Base-by-base conservation (phyloP, 208 protist species). In the Sergeia podlipaevii region DNA sequence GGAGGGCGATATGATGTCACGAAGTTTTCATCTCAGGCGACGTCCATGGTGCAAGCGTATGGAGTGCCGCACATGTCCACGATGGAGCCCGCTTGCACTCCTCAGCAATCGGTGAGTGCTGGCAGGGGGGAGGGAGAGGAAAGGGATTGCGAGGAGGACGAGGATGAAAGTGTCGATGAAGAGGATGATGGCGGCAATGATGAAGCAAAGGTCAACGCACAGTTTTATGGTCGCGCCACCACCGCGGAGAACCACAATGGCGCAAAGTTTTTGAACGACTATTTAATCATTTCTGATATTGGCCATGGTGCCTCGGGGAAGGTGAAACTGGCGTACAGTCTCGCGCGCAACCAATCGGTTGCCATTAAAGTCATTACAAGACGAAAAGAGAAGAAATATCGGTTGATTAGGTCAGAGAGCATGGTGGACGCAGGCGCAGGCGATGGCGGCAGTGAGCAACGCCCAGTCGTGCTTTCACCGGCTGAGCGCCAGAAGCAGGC, bases 211-310 rank as follows among this genome's bases (percentile, higher is more conserved):
- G 21, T 23, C 3, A 42, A 30, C 3, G 48, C 48, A 11, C 48
- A 54, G 48, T 54, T 54, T 24, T 54, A 54, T 24, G 39, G 34
- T 10, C 48, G 48, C n/a, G 48, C 48, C 11, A 30, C 39, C 23
- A 30, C 43, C 32, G 48, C 34, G 8, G 20, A 54, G 18, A 54
- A 54, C 32, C 48, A 65, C 11, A 42, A 17, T 20, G 30, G 1
- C 28, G 53, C 71, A 74, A 59, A 54, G 29, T 49, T 52, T 48
- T 58, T 77, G 20, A 81, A 81, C 55, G 13, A 77, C 39, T 81
- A 77, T 50, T 41, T 54, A 23, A 33, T 81, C 0, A 52, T 81
- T 13, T 65, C 65, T 13, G 74, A 81, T 36, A 42, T 81, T 28
- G 74, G 74, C 27, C 29, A 65, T 37, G 74, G 74, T 17, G 28